These are phyloP conservation scores for Thermothielavioides terrestris DNA, from an alignment of 495 filamentous ascomycete species.

Conservation along the genomic window DNA sequence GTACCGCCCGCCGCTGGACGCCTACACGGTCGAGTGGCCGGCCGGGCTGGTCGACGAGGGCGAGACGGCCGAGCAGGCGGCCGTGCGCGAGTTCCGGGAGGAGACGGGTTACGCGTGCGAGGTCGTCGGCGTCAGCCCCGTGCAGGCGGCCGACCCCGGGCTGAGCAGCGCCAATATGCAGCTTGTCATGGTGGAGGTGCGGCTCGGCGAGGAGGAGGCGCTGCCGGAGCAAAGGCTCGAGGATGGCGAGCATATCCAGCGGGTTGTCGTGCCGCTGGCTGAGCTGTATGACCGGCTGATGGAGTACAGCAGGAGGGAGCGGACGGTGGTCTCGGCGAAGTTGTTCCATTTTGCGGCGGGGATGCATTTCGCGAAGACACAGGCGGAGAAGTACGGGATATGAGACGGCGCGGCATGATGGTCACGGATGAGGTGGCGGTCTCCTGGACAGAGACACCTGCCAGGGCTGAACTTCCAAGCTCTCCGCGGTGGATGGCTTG, in stretches of 20 bases:
- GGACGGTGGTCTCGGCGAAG: slow-evolving; percentile 34
- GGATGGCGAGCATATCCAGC: slow-evolving; percentile 77
- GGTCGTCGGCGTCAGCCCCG: slow-evolving; percentile 26
- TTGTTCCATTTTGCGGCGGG: slow-evolving; percentile 39
- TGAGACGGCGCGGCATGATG: neutral
- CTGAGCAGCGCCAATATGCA: slow-evolving; percentile 76
- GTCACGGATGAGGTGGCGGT: too few relatives aligned
- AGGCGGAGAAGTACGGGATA: slow-evolving; percentile 25
- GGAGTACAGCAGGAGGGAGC: slow-evolving; percentile 32
- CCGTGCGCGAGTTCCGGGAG: slow-evolving; percentile 77
- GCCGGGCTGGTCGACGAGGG: slow-evolving; percentile 73
- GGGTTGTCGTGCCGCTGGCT: slow-evolving; percentile 61
- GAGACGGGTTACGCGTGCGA: slow-evolving; percentile 68
- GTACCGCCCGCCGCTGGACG: slow-evolving; percentile 72
- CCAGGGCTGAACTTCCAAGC: too few relatives aligned
- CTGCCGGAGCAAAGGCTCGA: slow-evolving; percentile 61
- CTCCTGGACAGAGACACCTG: too few relatives aligned
- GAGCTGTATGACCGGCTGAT: slow-evolving; percentile 44
- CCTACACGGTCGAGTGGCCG: slow-evolving; percentile 71
- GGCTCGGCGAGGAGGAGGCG: slow-evolving; percentile 50
- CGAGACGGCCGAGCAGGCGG: slow-evolving; percentile 69
- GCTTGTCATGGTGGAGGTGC: slow-evolving; percentile 70
- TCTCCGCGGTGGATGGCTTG: too few relatives aligned
- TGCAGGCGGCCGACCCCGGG: slow-evolving; percentile 45
- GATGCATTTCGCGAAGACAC: slow-evolving; percentile 33